These are phyloP conservation scores for Penicillium frequentans DNA, from an alignment of 2,329 filamentous ascomycete genomes.

Conservation along the genomic window DNA sequence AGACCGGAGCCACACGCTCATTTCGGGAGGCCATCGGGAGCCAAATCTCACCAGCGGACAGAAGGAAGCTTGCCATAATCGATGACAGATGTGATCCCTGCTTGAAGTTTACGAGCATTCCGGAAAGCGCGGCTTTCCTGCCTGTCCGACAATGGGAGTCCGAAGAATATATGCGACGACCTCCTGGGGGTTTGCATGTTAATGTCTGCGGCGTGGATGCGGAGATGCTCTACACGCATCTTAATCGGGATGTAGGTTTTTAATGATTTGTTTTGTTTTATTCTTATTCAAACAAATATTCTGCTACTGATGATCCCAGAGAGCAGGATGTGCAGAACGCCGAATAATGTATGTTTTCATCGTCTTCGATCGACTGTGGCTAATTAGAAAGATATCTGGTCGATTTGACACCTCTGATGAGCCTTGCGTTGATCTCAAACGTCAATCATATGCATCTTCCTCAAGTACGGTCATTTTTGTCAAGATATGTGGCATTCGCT, in stretches of 20 bases:
- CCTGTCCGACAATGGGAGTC: slow-evolving; percentile 10
- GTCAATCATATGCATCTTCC: slow-evolving; percentile 8
- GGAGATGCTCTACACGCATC: neutral
- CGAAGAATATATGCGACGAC: slow-evolving; percentile 4
- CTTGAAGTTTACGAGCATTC: neutral
- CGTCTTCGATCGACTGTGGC: neutral
- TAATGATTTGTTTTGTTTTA: no score
- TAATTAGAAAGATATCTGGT: slow-evolving; percentile 6
- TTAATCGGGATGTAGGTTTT: neutral
- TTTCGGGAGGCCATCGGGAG: neutral
- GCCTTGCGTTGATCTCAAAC: slow-evolving; percentile 6
- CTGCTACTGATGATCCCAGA: neutral
- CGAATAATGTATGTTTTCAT: neutral
- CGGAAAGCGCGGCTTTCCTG: neutral
- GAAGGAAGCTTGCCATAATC: neutral
- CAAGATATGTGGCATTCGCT: neutral
- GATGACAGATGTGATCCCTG: slow-evolving; percentile 11
- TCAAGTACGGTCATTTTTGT: slow-evolving; percentile 6
- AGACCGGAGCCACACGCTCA: neutral
- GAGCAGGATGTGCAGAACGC: neutral
- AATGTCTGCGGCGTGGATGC: neutral
- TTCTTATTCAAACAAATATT: neutral
- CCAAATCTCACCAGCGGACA: neutral
- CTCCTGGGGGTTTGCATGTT: slow-evolving; percentile 3
- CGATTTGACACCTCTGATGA: slow-evolving; percentile 8